A percentile compares a stretch with the other conserved stretches of the same genome.
Evolutionary conservation across 1,284 basidiomycete species (phyloP).

Genomic region (Tilletia horrida): DNA sequence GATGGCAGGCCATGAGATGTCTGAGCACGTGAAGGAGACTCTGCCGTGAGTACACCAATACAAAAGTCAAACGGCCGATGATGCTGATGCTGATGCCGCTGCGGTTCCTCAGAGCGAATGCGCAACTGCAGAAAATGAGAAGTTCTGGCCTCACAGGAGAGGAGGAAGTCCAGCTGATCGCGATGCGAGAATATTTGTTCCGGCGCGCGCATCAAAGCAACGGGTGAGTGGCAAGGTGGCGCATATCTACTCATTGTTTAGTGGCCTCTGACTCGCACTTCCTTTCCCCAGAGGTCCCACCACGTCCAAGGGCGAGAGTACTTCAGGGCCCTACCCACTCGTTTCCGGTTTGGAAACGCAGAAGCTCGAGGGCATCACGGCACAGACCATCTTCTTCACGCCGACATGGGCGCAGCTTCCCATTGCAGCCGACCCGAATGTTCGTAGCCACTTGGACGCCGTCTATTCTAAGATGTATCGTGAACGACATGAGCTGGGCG

Average conservation of each 20-base stretch:
- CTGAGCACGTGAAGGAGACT: neutral
- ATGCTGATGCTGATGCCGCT: neutral
- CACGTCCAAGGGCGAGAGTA: neutral
- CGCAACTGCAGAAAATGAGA: constrained; percentile 49
- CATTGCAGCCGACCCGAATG: constrained; percentile 38
- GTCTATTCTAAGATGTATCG: constrained; percentile 42
- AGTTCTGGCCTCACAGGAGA: constrained; percentile 74
- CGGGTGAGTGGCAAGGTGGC: neutral
- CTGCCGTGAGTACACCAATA: neutral
- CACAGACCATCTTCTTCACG: constrained; percentile 89
- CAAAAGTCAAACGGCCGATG: neutral
- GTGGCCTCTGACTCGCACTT: neutral
- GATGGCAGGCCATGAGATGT: constrained; percentile 24
- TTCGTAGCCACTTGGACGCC: constrained; percentile 48
- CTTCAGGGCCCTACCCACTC: neutral
- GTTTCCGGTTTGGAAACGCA: constrained; percentile 6
- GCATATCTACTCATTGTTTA: too few relatives aligned
- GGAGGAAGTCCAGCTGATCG: constrained; percentile 76
- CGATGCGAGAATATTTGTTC: constrained; percentile 78
- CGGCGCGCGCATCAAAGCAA: constrained; percentile 46
- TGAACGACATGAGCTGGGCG: constrained; percentile 24
- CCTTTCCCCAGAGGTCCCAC: too few relatives aligned
- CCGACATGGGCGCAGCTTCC: constrained; percentile 21
- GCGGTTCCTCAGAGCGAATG: neutral
- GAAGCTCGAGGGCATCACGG: constrained; percentile 77